Evolutionary conservation across 2,329 filamentous ascomycete species (phyloP).

Genomic region (Aspergillus texensis): DNA sequence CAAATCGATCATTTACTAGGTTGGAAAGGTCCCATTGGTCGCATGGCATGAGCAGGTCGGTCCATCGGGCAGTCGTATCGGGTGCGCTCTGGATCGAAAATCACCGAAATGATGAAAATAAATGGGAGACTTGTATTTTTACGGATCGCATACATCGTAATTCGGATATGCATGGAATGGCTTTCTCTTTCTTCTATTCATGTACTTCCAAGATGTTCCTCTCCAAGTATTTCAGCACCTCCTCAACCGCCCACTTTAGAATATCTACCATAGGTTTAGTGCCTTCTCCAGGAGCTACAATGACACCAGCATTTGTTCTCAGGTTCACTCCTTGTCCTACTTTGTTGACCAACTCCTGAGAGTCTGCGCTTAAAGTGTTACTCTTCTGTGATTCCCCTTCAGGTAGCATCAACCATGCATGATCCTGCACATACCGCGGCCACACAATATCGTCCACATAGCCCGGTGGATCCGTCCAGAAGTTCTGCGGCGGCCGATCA

Average conservation of each 20-base stretch:
- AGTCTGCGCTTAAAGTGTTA: slow-evolving; percentile 35
- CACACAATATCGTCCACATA: slow-evolving; percentile 95
- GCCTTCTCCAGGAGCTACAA: slow-evolving; percentile 53
- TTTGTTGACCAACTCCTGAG: slow-evolving; percentile 31
- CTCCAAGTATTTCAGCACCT: slow-evolving; percentile 52
- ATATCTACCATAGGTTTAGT: slow-evolving; percentile 64
- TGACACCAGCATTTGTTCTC: slow-evolving; percentile 50
- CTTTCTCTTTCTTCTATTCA: background rate
- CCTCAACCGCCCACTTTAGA: slow-evolving; percentile 69
- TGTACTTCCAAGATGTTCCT: background rate
- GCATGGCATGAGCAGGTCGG: background rate
- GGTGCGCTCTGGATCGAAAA: background rate
- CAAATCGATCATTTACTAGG: slow-evolving; percentile 37
- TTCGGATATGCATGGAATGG: background rate
- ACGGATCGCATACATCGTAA: background rate
- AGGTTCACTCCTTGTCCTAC: slow-evolving; percentile 38
- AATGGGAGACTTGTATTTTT: background rate
- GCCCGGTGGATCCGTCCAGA: slow-evolving; percentile 91
- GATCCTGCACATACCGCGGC: slow-evolving; percentile 86
- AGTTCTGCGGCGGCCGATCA: slow-evolving; percentile 64
- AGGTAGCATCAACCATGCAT: slow-evolving; percentile 75
- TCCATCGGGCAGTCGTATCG: background rate
- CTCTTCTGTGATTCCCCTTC: slow-evolving; percentile 56
- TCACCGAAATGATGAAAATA: background rate
- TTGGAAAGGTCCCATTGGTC: slow-evolving; percentile 32